Evolutionary conservation across 140 eudicot genomes (phyloP).

Genomic region (Bidens hawaiensis): DNA sequence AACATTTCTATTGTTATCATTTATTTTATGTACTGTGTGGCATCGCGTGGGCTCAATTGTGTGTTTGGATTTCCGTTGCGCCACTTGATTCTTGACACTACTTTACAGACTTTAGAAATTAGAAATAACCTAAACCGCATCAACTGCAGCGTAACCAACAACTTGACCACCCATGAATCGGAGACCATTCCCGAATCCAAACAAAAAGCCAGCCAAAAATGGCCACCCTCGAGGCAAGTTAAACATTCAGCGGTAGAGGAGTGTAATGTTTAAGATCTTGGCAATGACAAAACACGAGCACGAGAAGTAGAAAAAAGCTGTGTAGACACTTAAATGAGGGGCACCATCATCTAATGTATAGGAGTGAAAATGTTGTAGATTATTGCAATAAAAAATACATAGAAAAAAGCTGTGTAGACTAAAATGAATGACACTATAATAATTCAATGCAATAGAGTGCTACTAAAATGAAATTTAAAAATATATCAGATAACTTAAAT

Average conservation of each 20-base stretch:
- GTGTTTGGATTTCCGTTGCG: too few relatives aligned
- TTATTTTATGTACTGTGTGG: too few relatives aligned
- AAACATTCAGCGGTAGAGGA: conserved; percentile 64
- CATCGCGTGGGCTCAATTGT: too few relatives aligned
- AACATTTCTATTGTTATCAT: too few relatives aligned
- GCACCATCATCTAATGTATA: conserved; percentile 67
- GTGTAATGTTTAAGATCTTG: conserved; percentile 49
- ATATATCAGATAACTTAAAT: too few relatives aligned
- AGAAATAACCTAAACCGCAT: conserved; percentile 75
- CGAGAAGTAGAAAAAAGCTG: conserved; percentile 94
- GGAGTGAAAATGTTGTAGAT: too few relatives aligned
- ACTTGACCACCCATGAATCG: conserved; percentile 98
- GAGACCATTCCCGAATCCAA: conserved; percentile 91
- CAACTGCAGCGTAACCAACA: conserved; percentile 98
- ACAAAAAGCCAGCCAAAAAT: conserved; percentile 73
- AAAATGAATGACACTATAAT: too few relatives aligned
- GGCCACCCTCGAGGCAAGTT: conserved; percentile 86
- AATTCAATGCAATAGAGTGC: too few relatives aligned
- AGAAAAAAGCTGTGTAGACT: too few relatives aligned
- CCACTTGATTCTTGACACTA: too few relatives aligned
- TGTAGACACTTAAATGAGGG: conserved; percentile 75
- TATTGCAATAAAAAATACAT: too few relatives aligned
- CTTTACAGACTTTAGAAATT: not conserved
- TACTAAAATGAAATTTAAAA: too few relatives aligned
- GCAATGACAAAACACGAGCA: conserved; percentile 73